phyloP scores from a whole-genome alignment of 352 stramenopile genomes.

The Pythium aquatile region DNA sequence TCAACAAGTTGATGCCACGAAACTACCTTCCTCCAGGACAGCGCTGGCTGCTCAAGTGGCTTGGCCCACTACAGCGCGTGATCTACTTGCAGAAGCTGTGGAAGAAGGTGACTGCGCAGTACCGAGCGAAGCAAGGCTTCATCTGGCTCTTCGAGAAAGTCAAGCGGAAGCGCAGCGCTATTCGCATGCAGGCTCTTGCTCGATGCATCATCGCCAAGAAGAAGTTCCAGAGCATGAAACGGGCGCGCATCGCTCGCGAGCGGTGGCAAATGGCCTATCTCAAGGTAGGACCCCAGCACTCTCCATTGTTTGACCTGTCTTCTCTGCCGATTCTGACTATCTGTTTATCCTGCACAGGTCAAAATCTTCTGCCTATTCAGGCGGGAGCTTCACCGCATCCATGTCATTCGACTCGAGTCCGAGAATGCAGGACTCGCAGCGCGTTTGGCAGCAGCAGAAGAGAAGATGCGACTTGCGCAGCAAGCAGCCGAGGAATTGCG shows the following conservation, averaged over 20 bases:
- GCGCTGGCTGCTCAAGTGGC: slow-evolving; percentile 84
- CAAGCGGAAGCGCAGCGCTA: slow-evolving; percentile 53
- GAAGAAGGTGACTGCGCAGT: slow-evolving; percentile 77
- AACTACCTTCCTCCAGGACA: slow-evolving; percentile 60
- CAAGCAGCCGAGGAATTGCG: slow-evolving; percentile 46
- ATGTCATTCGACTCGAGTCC: slow-evolving; percentile 69
- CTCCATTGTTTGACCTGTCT: not conserved
- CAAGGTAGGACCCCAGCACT: slow-evolving; percentile 38
- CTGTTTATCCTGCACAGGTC: slow-evolving; percentile 23
- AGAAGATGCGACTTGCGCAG: slow-evolving; percentile 39
- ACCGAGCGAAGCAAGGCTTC: slow-evolving; percentile 74
- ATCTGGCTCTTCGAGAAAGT: slow-evolving; percentile 76
- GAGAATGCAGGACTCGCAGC: slow-evolving; percentile 53
- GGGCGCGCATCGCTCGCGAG: slow-evolving; percentile 58
- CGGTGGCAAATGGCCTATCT: slow-evolving; percentile 67
- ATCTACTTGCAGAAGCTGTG: slow-evolving; percentile 87
- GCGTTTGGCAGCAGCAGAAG: slow-evolving; percentile 38
- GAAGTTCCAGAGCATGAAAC: slow-evolving; percentile 61
- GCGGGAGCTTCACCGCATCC: slow-evolving; percentile 60
- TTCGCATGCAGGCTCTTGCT: slow-evolving; percentile 67
- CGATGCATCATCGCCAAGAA: slow-evolving; percentile 65
- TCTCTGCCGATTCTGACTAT: not conserved
- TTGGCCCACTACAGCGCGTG: slow-evolving; percentile 72
- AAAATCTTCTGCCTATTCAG: slow-evolving; percentile 53
- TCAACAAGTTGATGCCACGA: slow-evolving; percentile 72